Percentiles rank a stretch among this genome's conserved stretches.
Conservation (phyloP, 805 yeast genomes). For the Debaryomyces castellii region DNA sequence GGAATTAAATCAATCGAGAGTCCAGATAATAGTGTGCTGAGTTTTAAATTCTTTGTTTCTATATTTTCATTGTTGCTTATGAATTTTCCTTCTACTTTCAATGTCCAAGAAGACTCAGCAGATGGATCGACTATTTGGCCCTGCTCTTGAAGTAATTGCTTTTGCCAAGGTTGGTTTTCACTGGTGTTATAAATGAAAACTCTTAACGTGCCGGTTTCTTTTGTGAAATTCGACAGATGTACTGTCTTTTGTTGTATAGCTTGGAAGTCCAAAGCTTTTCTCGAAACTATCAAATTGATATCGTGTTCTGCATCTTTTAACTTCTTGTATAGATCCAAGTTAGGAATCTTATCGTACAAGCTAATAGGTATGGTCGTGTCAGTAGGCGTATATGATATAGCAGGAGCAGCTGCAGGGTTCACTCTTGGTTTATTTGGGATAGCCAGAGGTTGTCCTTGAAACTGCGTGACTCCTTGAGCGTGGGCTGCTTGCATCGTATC, state of each 20-base stretch:
- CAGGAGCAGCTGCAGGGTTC: constrained; percentile 35
- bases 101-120: constrained; percentile 70
- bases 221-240: constrained; percentile 35
- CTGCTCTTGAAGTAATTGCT: constrained; percentile 24
- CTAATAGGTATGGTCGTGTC: constrained; percentile 38
- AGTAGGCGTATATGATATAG: constrained; percentile 42
- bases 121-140: constrained; percentile 15
- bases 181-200: constrained; percentile 79
- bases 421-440: constrained; percentile 24
- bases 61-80: constrained; percentile 46
- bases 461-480: constrained; percentile 11
- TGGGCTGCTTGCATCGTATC: constrained; percentile 15
- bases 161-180: constrained; percentile 85
- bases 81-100: constrained; percentile 84
- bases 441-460: constrained; percentile 4
- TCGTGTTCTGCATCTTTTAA: constrained; percentile 79
- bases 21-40: constrained; percentile 79
- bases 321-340: constrained; percentile 68
- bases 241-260: constrained; percentile 49
- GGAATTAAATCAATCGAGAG: constrained; percentile 73
- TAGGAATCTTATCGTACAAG: constrained; percentile 52
- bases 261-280: constrained; percentile 83
- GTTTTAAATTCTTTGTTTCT: constrained; percentile 42
- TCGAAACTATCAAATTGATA: constrained; percentile 75
- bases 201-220: constrained; percentile 64